Evolutionary conservation across 352 stramenopile species (phyloP), one percentile per base, ranked within the genome.

Genomic region (Halophytophthora batemanensis): DNA sequence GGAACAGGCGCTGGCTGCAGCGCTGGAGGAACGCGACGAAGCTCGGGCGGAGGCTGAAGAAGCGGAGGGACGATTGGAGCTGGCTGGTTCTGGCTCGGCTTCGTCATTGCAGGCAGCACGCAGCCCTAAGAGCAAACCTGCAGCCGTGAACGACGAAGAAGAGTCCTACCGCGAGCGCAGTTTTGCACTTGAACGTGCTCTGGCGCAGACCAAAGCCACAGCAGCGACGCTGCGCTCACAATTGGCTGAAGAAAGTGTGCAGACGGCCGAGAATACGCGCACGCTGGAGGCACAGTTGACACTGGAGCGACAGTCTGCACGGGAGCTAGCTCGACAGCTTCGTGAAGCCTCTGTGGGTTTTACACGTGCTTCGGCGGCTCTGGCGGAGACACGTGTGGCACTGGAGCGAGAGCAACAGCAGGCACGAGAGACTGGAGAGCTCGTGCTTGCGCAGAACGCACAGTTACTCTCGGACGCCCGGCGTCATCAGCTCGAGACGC

Each of bases 391-490:
- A 1, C 74, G 80, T 34, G 50, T 78, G 11, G 62, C 59, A 21
- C 53, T 91, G 6, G 71, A 89, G 42, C 59, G 66, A 6, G 76
- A 77, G 34, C 56, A 71, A 22, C 59, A 68, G 35, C 48, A 55
- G 14, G 31, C 34, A 12, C 54, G 56, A 6, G 59, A 78, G 12
- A 54, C 77, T 6, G 56, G 74, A 2, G 62, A 82, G 17, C 76
- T 85, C 22, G 66, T 82, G 29, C 66, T 71, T 0, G 33, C 61
- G 0, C 66, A 85, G 33, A 86, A 70, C 6, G 52, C 59, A 3
- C 56, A 87, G 38, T 33, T 86, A 11, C 50, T 87, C 1, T 69
- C 67, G 0, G 73, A 87, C n/a, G 72, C 86, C 18, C 66, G 71
- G 21, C 74, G 66, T 1, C 67, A 64, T 3, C 63, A 84, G 50